These are phyloP conservation scores for Phascolomyces articulosus DNA, from an alignment of 371 early-diverging fungal species.

Conservation along the genomic window DNA sequence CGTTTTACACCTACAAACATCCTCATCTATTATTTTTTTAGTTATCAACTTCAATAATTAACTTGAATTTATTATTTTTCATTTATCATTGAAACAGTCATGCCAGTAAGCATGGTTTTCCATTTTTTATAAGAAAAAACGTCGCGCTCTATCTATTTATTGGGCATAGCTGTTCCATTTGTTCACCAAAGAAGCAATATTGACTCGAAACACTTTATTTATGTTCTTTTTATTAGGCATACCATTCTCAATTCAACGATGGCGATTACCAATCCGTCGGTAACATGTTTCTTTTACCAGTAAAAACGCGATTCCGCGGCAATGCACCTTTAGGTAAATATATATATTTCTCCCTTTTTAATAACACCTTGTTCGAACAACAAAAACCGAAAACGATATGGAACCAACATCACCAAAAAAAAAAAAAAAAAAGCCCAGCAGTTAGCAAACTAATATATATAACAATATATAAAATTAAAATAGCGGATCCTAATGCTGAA, in stretches of 20 bases:
- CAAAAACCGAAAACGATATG: too few species aligned
- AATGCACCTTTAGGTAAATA: slow-evolving; percentile 71
- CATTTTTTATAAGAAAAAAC: too few species aligned
- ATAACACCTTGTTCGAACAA: too few species aligned
- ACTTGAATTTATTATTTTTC: not conserved
- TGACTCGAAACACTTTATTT: not conserved
- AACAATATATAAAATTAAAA: too few species aligned
- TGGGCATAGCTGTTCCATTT: too few species aligned
- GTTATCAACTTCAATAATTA: not conserved
- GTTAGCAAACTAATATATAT: too few species aligned
- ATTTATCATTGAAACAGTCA: not conserved
- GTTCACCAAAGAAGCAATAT: too few species aligned
- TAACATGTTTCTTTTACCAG: slow-evolving; percentile 86
- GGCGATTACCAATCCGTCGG: slow-evolving; percentile 76
- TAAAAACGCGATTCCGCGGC: slow-evolving; percentile 87
- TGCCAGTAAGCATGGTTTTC: slow-evolving; percentile 17
- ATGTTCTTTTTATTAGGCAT: slow-evolving; percentile 60
- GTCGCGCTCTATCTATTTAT: not conserved
- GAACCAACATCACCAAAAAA: too few species aligned
- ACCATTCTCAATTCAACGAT: slow-evolving; percentile 90
- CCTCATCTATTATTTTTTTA: not conserved
- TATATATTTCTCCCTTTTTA: not conserved
- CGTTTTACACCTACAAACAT: not conserved
- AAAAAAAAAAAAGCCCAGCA: too few species aligned
- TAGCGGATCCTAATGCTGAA: slow-evolving; percentile 66